These are phyloP conservation scores for Trametes meyenii DNA, from an alignment of 768 basidiomycete genomes.

Conservation along the genomic window DNA sequence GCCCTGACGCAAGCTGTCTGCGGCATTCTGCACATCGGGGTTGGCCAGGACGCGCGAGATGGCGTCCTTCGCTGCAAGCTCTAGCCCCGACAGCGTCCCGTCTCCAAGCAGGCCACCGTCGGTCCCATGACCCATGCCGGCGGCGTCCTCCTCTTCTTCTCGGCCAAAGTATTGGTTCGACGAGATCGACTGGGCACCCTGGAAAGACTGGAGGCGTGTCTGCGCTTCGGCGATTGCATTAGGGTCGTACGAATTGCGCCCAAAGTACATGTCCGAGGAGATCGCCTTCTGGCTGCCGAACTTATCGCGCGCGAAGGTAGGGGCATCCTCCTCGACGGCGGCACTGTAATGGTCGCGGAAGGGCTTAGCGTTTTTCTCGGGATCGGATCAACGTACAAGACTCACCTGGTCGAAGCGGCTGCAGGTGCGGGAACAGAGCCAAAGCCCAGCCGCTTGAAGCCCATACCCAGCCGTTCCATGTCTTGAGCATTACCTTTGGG, in stretches of 20 bases:
- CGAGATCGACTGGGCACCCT: constrained; percentile 90
- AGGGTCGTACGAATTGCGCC: constrained; percentile 85
- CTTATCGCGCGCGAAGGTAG: constrained; percentile 84
- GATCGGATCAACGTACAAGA: constrained; percentile 4
- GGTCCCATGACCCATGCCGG: constrained; percentile 39
- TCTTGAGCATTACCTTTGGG: constrained; percentile 49
- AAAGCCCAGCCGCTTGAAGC: constrained; percentile 81
- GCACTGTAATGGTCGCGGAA: constrained; percentile 9
- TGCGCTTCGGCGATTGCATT: constrained; percentile 73
- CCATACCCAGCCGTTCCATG: constrained; percentile 62
- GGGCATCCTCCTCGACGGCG: constrained; percentile 54
- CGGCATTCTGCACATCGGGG: constrained; percentile 85
- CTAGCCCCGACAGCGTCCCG: constrained; percentile 54
- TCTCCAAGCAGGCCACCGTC: constrained; percentile 60
- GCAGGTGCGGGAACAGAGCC: constrained; percentile 75
- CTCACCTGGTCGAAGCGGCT: constrained; percentile 52
- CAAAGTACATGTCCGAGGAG: constrained; percentile 98
- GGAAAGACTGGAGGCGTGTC: constrained; percentile 78
- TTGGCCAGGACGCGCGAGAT: constrained; percentile 75
- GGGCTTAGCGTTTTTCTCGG: constrained; percentile 8
- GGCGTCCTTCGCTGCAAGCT: constrained; percentile 74
- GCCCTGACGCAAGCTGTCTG: constrained; percentile 75
- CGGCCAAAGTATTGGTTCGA: constrained; percentile 97
- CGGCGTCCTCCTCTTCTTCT: constrained; percentile 71
- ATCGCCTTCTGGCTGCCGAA: constrained; percentile 95